Evolutionary conservation across 371 early-diverging fungal species (phyloP).

Genomic region (Zancudomyces culisetae): DNA sequence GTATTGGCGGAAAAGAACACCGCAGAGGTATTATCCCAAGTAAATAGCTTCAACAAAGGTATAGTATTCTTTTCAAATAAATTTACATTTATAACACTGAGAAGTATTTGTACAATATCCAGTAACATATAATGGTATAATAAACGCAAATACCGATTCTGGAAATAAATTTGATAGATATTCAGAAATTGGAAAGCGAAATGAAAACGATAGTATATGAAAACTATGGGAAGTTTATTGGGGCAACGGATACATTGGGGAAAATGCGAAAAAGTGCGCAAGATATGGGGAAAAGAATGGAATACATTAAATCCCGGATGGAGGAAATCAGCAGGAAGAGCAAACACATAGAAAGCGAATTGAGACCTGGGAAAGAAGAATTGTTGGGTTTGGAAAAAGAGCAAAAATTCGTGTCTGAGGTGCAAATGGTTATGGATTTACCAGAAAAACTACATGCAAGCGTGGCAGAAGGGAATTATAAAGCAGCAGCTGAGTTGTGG

Average conservation of each 20-base stretch:
- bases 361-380: slow-evolving; percentile 43
- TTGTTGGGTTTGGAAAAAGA: slow-evolving; percentile 55
- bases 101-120: too few relatives aligned
- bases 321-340: slow-evolving; percentile 32
- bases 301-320: slow-evolving; percentile 13
- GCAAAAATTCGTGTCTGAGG: slow-evolving; percentile 48
- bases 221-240: slow-evolving; percentile 87
- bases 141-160: not conserved
- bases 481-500: slow-evolving; percentile 59
- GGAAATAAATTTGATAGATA: too few relatives aligned
- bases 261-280: slow-evolving; percentile 61
- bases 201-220: slow-evolving; percentile 93
- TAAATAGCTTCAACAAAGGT: too few relatives aligned
- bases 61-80: too few relatives aligned
- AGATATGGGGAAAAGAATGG: slow-evolving; percentile 45
- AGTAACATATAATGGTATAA: not conserved
- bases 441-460: slow-evolving; percentile 47
- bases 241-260: slow-evolving; percentile 76
- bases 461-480: slow-evolving; percentile 33
- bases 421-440: slow-evolving; percentile 72
- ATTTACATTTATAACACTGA: too few relatives aligned
- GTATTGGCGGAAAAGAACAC: too few relatives aligned
- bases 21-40: too few relatives aligned
- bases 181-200: slow-evolving; percentile 77
- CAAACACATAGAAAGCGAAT: slow-evolving; percentile 29